Percentiles rank a stretch among this genome's conserved stretches.
Conservation (phyloP, 805 yeast genomes). For the Jamesozyma spencerorum region DNA sequence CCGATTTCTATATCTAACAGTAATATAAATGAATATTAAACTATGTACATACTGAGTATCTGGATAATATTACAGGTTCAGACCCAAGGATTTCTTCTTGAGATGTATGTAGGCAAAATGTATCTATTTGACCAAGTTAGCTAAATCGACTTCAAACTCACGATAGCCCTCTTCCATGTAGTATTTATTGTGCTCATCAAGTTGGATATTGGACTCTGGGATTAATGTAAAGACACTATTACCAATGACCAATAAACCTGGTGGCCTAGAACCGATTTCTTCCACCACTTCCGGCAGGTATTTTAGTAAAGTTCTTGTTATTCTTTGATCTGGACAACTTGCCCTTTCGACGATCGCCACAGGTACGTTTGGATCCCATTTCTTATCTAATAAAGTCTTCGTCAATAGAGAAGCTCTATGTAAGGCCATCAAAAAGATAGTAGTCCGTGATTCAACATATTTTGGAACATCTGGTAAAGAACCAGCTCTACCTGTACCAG, state of each 20-base stretch:
- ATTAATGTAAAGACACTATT: conserved; percentile 53
- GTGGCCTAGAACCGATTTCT: conserved; percentile 79
- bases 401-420: conserved; percentile 53
- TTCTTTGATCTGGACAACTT: conserved; percentile 85
- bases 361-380: conserved; percentile 67
- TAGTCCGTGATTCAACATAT: conserved; percentile 63
- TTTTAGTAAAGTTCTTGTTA: conserved; percentile 62
- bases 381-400: conserved; percentile 42
- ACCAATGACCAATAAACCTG: conserved; percentile 81
- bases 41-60: too few relatives aligned
- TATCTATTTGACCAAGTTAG: not conserved
- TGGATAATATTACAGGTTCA: too few relatives aligned
- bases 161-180: conserved; percentile 32
- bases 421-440: conserved; percentile 82
- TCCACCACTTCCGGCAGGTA: conserved; percentile 66
- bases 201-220: conserved; percentile 7
- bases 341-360: conserved; percentile 86
- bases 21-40: too few relatives aligned
- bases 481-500: conserved; percentile 91
- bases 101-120: conserved; percentile 1
- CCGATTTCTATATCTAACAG: too few relatives aligned
- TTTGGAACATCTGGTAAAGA: conserved; percentile 70
- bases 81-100: too few relatives aligned
- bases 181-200: conserved; percentile 20
- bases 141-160: conserved; percentile 10